phyloP scores from a whole-genome alignment of 2,329 filamentous ascomycete species.

The Boeremia lycopersici region DNA sequence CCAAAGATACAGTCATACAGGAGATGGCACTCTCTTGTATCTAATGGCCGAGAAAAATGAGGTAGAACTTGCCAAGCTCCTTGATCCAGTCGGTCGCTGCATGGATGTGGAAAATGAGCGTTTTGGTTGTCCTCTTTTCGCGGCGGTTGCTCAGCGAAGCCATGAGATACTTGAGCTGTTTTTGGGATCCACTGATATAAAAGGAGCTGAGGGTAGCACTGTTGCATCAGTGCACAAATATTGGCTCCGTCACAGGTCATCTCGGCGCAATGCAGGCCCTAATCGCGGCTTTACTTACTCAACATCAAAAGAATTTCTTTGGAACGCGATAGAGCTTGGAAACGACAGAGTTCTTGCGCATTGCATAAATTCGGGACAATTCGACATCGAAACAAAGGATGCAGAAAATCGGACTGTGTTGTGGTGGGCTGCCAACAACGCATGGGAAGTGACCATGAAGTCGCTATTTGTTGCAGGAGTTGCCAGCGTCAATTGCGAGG shows the following conservation, averaged over 20 bases:
- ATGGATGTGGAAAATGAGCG: constrained; percentile 34
- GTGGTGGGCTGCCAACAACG: background rate
- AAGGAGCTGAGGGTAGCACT: background rate
- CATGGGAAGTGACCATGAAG: background rate
- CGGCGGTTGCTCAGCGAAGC: background rate
- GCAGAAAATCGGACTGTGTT: background rate
- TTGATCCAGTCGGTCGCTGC: constrained; percentile 18
- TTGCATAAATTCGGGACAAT: constrained; percentile 25
- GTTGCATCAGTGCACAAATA: background rate
- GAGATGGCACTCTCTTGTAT: constrained; percentile 24
- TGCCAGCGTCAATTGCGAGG: background rate
- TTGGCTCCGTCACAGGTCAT: background rate
- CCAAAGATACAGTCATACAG: constrained; percentile 21
- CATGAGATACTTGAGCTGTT: background rate
- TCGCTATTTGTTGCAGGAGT: background rate
- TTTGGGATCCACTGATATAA: background rate
- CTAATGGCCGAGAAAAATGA: constrained; percentile 30
- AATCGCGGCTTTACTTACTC: constrained; percentile 20
- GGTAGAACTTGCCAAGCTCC: constrained; percentile 37
- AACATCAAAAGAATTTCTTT: constrained; percentile 23
- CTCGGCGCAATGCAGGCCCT: background rate
- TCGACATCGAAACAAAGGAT: constrained; percentile 2
- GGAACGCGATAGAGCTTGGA: constrained; percentile 31
- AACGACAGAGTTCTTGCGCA: constrained; percentile 23
- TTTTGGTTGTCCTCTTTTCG: constrained; percentile 30